Conservation (phyloP, 176 grass and related monocot genomes). For the Carex pumila region DNA sequence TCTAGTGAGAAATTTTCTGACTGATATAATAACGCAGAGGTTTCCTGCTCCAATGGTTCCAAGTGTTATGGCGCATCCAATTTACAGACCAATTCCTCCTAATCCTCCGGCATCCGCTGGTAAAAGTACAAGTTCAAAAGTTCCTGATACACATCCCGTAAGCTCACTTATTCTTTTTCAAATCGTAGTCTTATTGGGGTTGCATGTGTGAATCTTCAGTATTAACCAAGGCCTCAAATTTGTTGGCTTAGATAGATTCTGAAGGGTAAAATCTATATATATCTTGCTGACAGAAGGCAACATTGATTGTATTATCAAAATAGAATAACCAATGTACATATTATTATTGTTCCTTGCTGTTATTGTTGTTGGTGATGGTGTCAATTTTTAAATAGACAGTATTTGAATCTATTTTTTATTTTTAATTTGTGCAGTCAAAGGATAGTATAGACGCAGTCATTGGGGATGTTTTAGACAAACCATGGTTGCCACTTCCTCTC, state of each 20-base stretch:
- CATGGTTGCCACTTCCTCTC: conserved; percentile 80
- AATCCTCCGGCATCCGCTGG: background rate
- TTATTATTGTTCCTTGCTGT: background rate
- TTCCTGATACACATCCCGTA: conserved; percentile 53
- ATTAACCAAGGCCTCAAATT: background rate
- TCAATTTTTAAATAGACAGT: background rate
- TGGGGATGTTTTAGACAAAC: conserved; percentile 68
- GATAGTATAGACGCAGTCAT: conserved; percentile 80
- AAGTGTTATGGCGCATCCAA: conserved; percentile 28
- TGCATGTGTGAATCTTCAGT: background rate
- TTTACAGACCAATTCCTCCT: conserved; percentile 25
- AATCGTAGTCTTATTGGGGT: background rate
- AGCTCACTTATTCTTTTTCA: conserved; percentile 6
- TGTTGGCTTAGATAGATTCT: background rate
- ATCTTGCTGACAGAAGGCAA: background rate
- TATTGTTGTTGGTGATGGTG: background rate
- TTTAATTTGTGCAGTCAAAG: conserved; percentile 29
- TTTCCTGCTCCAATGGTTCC: conserved; percentile 42
- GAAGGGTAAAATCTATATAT: background rate
- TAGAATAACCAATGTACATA: background rate
- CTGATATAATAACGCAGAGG: conserved; percentile 29
- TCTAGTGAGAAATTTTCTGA: background rate
- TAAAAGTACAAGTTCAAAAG: conserved; percentile 35
- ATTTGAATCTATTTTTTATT: background rate
- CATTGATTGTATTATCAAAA: background rate